Evolutionary conservation across 805 yeast species (phyloP), one percentile per base, ranked within the genome.

Genomic region (Trichomonascus vanleenenianus): DNA sequence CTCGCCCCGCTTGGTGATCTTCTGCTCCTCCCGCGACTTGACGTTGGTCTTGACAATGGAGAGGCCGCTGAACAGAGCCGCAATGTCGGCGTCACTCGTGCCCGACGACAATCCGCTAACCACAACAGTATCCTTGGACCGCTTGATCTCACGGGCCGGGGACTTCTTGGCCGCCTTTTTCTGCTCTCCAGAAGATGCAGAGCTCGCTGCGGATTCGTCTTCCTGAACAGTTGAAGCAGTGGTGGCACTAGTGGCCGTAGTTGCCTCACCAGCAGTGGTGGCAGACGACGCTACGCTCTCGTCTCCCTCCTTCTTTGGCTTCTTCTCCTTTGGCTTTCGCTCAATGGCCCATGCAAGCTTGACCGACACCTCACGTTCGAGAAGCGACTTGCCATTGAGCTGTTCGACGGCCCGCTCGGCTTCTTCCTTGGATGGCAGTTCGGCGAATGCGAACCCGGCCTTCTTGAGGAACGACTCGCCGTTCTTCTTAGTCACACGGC

Each of bases 81-180:
- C 63, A 57, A 81, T 66, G 40, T 71, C 70, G 36, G 71, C 72
- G 30, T 62, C 66, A 36, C 73, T 72, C 20, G 73, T 74, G 46
- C 67, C 69, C 53, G 71, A 72, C 52, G 77, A 80, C 55, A 82
- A 66, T 56, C 79, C 79, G 40, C 80, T 74, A 49, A 82, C 71
- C 61, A 79, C 81, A 30, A 81, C 70, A 2, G 87, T 80, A 45
- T 72, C 75, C 37, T 63, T 64, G 2, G 86, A 78, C 14, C 62
- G 64, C 27, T 22, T 22, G 27, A 22, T 8, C 42, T 72, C 61
- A 25, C 66, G 62, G 32, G 50, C 55, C 50, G 41, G 47, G 40
- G 45, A 43, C 39, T 6, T 33, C 43, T 12, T 44, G 45, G 47
- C 51, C 19, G 48, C 49, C 9, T 34, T 33, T 38, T 53, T 47